Evolutionary conservation across 768 basidiomycete species (phyloP).

Genomic region (Scleroderma citrinum): DNA sequence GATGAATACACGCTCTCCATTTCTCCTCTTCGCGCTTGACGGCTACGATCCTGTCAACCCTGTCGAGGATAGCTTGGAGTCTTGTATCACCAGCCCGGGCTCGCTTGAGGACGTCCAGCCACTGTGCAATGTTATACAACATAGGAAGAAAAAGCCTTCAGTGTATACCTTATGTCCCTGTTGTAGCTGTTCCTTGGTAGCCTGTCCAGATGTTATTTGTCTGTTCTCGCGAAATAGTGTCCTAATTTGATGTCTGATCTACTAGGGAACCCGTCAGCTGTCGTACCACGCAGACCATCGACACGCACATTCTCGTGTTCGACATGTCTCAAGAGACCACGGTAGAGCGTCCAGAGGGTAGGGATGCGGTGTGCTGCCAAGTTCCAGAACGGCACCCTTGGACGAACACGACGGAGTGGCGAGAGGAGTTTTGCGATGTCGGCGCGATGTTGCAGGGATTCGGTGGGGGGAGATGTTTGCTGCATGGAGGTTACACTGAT

Average conservation of each 20-base stretch:
- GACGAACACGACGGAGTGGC: constrained; percentile 51
- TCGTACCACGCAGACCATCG: not conserved
- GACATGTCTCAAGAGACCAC: constrained; percentile 54
- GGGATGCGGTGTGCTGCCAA: constrained; percentile 71
- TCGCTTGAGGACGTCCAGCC: constrained; percentile 49
- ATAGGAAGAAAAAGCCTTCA: not conserved
- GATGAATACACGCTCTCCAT: constrained; percentile 40
- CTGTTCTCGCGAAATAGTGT: constrained; percentile 48
- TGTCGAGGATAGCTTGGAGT: constrained; percentile 39
- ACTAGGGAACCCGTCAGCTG: constrained; percentile 3
- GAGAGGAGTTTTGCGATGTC: constrained; percentile 49
- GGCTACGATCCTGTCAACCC: constrained; percentile 56
- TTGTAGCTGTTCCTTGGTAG: constrained; percentile 41
- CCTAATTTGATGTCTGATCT: constrained; percentile 57
- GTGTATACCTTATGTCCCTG: constrained; percentile 52
- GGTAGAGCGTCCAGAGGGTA: constrained; percentile 72
- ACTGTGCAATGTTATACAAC: constrained; percentile 34
- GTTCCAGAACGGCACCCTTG: constrained; percentile 59
- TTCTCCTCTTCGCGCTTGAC: constrained; percentile 43
- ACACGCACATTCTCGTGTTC: constrained; percentile 49
- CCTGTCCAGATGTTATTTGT: constrained; percentile 46
- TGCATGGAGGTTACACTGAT: too few species aligned
- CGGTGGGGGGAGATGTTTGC: constrained; percentile 9
- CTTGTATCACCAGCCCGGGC: constrained; percentile 50
- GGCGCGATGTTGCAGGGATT: constrained; percentile 45